These are phyloP conservation scores for Malus hybrid DNA, from an alignment of 331 rosid species.

Conservation along the genomic window DNA sequence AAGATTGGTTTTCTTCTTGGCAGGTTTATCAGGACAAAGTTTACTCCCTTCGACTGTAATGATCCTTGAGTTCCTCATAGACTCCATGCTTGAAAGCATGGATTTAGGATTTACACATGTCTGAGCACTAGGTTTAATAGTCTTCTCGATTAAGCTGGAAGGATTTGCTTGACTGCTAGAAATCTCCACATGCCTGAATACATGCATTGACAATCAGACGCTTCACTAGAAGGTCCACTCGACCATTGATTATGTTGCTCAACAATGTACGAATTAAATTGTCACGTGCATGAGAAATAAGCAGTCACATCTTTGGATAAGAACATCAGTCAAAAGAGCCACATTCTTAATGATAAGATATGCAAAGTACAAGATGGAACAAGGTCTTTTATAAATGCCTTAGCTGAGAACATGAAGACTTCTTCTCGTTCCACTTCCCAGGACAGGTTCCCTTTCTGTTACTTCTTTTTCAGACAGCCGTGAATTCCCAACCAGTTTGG, in stretches of 20 bases:
- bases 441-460: conserved; percentile 27
- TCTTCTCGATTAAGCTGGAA: conserved; percentile 35
- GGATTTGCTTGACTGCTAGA: conserved; percentile 43
- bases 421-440: conserved; percentile 26
- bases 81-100: conserved; percentile 26
- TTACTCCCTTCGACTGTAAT: conserved; percentile 38
- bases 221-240: conserved; percentile 4
- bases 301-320: neutral
- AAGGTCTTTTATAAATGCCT: conserved; percentile 11
- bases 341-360: neutral
- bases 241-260: conserved; percentile 1
- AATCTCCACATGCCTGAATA: conserved; percentile 7
- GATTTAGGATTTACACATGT: conserved; percentile 25
- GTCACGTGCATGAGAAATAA: conserved; percentile 6
- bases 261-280: neutral
- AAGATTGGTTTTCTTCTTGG: conserved; percentile 35
- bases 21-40: conserved; percentile 30
- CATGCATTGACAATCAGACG: conserved; percentile 8
- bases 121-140: conserved; percentile 22
- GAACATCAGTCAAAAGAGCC: neutral
- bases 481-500: conserved; percentile 26
- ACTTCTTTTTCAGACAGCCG: conserved; percentile 26
- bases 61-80: conserved; percentile 30
- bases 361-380: neutral
- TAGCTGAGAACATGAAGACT: conserved; percentile 37